Evolutionary conservation across 108 stramenopile genomes (phyloP), one percentile per base, ranked within the genome.

Genomic region (Pseudonitzschia multistriata): DNA sequence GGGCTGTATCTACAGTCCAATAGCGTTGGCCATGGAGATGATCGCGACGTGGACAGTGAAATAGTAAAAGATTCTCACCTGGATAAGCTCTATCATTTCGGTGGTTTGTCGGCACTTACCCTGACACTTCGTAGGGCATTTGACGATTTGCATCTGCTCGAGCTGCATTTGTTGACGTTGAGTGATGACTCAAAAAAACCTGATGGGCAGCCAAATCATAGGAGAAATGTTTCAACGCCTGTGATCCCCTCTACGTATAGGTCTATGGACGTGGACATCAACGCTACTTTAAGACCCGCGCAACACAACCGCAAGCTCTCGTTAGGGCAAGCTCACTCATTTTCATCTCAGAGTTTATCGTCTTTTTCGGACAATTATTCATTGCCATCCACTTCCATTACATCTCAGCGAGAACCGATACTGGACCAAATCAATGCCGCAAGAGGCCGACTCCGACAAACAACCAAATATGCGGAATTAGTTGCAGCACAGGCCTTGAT

Each of bases 401-500:
- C 70, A 17, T 33, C 30, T 27, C 54, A 28, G n/a, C 65, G 34
- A 3, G 75, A 81, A 55, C 69, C 72, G n/a, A 39, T 82, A 1
- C 47, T 83, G 64, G 70, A 68, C 48, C 55, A 77, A 36, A 83
- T 83, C 55, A 21, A 74, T 57, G 66, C 62, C n/a, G 79, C 74
- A 25, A 71, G 82, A 34, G 30, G 31, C 14, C 79, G 77, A 45
- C 54, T 83, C n/a, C 35, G 67, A 29, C 50, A 80, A 30, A 63
- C 79, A 2, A 76, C 67, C 10, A 59, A 75, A 34, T 83, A 76
- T 57, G 72, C 72, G 10, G 52, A 75, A 56, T 19, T 80, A 47
- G 71, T 80, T 11, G 82, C 82, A 7, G 78, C 79, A 15, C 70
- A 74, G 50, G 22, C 81, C 36, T 28, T 72, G 33, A 62, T 83